Conservation (phyloP, 225 moss, liverwort and hornwort genomes). For the Lunularia cruciata region DNA sequence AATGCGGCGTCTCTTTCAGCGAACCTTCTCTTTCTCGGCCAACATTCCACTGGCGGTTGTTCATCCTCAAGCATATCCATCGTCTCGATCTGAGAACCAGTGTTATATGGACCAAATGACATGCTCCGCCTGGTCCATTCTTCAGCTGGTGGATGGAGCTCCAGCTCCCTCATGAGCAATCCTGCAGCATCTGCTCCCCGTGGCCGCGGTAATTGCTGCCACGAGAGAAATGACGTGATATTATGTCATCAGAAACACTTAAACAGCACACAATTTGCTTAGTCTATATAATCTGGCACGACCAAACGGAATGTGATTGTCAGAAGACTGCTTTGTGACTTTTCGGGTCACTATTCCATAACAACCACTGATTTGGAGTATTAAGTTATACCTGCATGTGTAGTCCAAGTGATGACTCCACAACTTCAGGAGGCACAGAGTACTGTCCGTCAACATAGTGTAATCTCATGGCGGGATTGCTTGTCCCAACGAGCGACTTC, state of each 20-base stretch:
- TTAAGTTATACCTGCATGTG: slow-evolving; percentile 67
- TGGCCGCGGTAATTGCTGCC: slow-evolving; percentile 90
- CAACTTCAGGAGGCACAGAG: slow-evolving; percentile 81
- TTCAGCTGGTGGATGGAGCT: slow-evolving; percentile 94
- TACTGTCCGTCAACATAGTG: slow-evolving; percentile 94
- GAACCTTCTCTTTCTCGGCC: slow-evolving; percentile 84
- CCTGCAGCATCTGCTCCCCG: slow-evolving; percentile 97
- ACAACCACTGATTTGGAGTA: background rate
- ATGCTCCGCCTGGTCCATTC: slow-evolving; percentile 78
- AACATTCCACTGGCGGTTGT: slow-evolving; percentile 59
- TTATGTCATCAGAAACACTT: too few species aligned
- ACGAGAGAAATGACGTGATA: slow-evolving; percentile 2
- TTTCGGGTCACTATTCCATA: too few species aligned
- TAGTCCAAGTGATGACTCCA: slow-evolving; percentile 83
- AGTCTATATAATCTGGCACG: too few species aligned
- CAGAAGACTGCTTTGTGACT: too few species aligned
- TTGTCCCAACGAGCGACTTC: slow-evolving; percentile 60
- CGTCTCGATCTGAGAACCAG: slow-evolving; percentile 27
- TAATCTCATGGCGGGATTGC: slow-evolving; percentile 61
- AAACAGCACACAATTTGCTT: too few species aligned
- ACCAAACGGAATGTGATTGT: too few species aligned
- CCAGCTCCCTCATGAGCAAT: slow-evolving; percentile 93
- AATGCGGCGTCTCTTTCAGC: slow-evolving; percentile 91
- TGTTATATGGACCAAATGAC: slow-evolving; percentile 50
- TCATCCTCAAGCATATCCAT: slow-evolving; percentile 53